Conservation (phyloP, 2,329 filamentous ascomycete species). For the Penicillium sp. region DNA sequence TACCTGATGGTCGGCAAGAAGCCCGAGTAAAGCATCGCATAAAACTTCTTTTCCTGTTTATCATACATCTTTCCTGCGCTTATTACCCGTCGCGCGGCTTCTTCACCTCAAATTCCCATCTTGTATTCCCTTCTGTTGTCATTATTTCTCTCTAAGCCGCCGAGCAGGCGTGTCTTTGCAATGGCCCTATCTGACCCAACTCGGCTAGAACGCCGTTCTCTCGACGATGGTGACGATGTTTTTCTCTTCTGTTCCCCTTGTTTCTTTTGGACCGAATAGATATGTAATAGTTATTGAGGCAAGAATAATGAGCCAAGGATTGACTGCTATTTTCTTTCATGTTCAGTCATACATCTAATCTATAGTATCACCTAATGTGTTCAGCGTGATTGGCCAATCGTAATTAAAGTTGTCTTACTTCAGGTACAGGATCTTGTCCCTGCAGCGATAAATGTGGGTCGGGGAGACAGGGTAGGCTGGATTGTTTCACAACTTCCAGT, state of each 20-base stretch:
- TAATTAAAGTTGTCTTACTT: neutral
- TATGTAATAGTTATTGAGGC: slow-evolving; percentile 30
- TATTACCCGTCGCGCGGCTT: slow-evolving; percentile 10
- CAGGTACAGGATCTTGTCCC: neutral
- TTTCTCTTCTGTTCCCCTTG: slow-evolving; percentile 14
- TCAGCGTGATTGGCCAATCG: neutral
- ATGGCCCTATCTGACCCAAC: slow-evolving; percentile 1
- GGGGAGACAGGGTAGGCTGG: neutral
- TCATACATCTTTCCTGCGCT: slow-evolving; percentile 2
- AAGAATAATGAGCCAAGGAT: slow-evolving; percentile 28
- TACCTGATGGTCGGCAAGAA: slow-evolving; percentile 95
- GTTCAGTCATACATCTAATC: neutral
- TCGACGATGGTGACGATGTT: slow-evolving; percentile 17
- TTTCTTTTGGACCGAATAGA: slow-evolving; percentile 22
- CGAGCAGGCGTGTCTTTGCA: slow-evolving; percentile 1
- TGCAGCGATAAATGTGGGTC: neutral
- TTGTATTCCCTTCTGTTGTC: slow-evolving; percentile 12
- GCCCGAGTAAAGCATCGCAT: slow-evolving; percentile 51
- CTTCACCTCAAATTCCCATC: slow-evolving; percentile 8
- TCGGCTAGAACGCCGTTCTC: slow-evolving; percentile 8
- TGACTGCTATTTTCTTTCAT: neutral
- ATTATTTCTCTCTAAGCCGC: slow-evolving; percentile 7
- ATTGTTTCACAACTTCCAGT: neutral
- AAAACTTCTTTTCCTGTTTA: slow-evolving; percentile 6
- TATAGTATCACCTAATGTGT: neutral